These are phyloP conservation scores for Plasmodium knowlesi DNA, from an alignment of 169 alveolate genomes.

Conservation along the genomic window DNA sequence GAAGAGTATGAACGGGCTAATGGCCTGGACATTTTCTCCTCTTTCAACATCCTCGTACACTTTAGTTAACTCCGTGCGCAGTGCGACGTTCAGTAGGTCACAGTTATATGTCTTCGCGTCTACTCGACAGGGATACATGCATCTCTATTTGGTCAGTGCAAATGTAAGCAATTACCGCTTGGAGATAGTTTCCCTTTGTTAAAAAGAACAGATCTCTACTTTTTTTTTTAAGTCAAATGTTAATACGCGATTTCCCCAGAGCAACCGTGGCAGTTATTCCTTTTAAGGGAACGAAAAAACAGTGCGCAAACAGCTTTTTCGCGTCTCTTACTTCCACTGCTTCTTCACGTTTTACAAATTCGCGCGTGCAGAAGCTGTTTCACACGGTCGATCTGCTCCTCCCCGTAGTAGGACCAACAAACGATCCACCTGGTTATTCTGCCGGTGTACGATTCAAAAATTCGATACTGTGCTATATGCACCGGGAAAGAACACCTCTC, in stretches of 20 bases:
- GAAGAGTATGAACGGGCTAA: slow-evolving; percentile 29
- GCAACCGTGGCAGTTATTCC: background rate
- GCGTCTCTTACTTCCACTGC: background rate
- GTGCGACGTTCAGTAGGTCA: background rate
- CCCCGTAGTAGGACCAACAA: slow-evolving; percentile 84
- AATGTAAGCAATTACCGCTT: background rate
- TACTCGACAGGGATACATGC: background rate
- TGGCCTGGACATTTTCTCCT: slow-evolving; percentile 31
- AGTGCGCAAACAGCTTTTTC: background rate
- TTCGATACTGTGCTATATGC: slow-evolving; percentile 81
- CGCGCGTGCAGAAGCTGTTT: slow-evolving; percentile 12
- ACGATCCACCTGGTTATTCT: slow-evolving; percentile 83
- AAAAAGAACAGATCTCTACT: background rate
- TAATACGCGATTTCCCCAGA: background rate
- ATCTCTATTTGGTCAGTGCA: background rate
- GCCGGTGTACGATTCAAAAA: slow-evolving; percentile 79
- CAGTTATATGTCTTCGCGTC: background rate
- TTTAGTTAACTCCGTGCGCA: background rate
- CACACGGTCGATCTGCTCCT: slow-evolving; percentile 74
- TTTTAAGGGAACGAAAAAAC: background rate
- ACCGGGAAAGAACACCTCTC: slow-evolving; percentile 28
- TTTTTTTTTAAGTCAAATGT: background rate
- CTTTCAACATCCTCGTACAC: slow-evolving; percentile 17
- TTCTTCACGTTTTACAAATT: slow-evolving; percentile 2
- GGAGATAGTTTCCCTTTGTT: background rate